Evolutionary conservation across 177 flowering plant genomes (phyloP).

Genomic region (Vitis hybrid): DNA sequence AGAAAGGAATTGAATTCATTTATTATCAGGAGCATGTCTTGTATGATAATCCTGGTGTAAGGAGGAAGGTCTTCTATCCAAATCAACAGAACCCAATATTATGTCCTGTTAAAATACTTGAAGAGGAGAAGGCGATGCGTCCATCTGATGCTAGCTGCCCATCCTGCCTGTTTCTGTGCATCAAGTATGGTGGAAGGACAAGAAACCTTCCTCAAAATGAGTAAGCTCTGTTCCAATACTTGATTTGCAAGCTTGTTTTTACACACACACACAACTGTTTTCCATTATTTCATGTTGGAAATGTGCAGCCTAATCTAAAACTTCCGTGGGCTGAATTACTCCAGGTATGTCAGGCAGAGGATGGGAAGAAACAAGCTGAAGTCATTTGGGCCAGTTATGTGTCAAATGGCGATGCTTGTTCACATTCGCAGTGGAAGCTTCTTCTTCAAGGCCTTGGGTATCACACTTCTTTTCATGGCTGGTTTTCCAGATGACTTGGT

Average conservation of each 20-base stretch:
- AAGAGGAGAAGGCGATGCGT: constrained; percentile 65
- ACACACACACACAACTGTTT: too few relatives aligned
- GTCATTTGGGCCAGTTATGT: constrained; percentile 56
- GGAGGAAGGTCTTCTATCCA: constrained; percentile 57
- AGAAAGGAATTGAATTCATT: not conserved
- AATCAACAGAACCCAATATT: constrained; percentile 45
- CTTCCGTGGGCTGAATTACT: constrained; percentile 1
- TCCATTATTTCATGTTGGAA: too few relatives aligned
- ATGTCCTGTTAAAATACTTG: constrained; percentile 61
- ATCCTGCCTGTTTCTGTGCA: constrained; percentile 58
- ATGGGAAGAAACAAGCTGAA: constrained; percentile 68
- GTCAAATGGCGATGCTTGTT: constrained; percentile 52
- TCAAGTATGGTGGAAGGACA: constrained; percentile 68
- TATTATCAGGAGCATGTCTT: constrained; percentile 54
- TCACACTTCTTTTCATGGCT: constrained; percentile 69
- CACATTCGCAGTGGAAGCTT: constrained; percentile 57
- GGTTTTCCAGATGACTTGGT: constrained; percentile 59
- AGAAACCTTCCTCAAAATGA: constrained; percentile 74
- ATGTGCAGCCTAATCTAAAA: constrained; percentile 1
- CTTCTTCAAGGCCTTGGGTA: constrained; percentile 71
- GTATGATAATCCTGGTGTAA: constrained; percentile 54
- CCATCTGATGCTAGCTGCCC: constrained; percentile 59
- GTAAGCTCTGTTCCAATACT: constrained; percentile 26
- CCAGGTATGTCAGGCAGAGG: constrained; percentile 60
- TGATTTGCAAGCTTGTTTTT: not conserved